A percentile compares a stretch with the other conserved stretches of the same genome.
Evolutionary conservation across 805 yeast species (phyloP).

Genomic region (Metschnikowia shivogae): DNA sequence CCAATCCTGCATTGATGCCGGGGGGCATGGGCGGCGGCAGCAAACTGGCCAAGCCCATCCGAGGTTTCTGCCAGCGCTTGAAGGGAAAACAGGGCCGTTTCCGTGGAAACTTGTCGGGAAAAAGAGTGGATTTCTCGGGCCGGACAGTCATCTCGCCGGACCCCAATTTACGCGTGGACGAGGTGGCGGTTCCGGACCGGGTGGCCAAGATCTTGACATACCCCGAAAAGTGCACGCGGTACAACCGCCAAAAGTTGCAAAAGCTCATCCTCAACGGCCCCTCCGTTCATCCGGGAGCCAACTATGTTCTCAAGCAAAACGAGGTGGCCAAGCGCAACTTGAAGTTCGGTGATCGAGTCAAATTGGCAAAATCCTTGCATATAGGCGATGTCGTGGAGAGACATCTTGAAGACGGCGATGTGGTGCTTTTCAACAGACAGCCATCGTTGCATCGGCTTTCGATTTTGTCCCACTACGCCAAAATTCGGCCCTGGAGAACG

Average conservation of each 20-base stretch:
- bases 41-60: constrained; percentile 68
- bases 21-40: constrained; percentile 51
- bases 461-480: constrained; percentile 92
- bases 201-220: constrained; percentile 94
- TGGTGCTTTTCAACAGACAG: constrained; percentile 93
- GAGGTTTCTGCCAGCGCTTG: constrained; percentile 95
- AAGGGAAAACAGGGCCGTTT: constrained; percentile 99
- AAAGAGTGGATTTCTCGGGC: constrained; percentile 97
- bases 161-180: constrained; percentile 91
- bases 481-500: constrained; percentile 96
- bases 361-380: constrained; percentile 69
- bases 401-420: constrained; percentile 95
- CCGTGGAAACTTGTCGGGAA: constrained; percentile 96
- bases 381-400: constrained; percentile 95
- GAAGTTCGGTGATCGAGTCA: constrained; percentile 79
- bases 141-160: constrained; percentile 98
- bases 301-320: constrained; percentile 76
- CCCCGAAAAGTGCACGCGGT: constrained; percentile 90
- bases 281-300: constrained; percentile 91
- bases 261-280: constrained; percentile 80
- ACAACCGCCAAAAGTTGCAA: constrained; percentile 76
- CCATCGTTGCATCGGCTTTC: constrained; percentile 95
- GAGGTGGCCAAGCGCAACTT: constrained; percentile 85
- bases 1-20: constrained; percentile 73
- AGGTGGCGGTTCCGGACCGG: constrained; percentile 96